A percentile compares a stretch with the other conserved stretches of the same genome.
Conservation (phyloP, 164 flowering plant genomes). For the Vitis labrusca region DNA sequence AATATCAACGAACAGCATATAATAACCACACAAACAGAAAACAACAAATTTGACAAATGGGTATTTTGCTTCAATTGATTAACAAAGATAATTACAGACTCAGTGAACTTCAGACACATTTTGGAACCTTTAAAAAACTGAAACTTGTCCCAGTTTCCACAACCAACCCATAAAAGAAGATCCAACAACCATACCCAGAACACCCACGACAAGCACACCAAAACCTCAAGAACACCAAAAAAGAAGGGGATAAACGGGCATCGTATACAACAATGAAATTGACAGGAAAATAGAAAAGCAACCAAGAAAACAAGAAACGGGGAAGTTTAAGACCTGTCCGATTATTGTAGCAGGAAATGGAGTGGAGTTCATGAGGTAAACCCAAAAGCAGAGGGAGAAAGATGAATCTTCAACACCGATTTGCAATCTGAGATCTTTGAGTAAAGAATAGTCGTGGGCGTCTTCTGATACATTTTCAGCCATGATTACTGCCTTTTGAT, state of each 20-base stretch:
- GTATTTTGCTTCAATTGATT: not conserved
- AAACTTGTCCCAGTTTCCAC: too few species aligned
- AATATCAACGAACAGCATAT: not conserved
- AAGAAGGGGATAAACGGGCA: not conserved
- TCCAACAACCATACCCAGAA: too few species aligned
- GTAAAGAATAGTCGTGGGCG: slow-evolving; percentile 31
- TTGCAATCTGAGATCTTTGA: slow-evolving; percentile 52
- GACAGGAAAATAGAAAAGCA: not conserved
- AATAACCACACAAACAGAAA: not conserved
- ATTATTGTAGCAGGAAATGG: slow-evolving; percentile 44
- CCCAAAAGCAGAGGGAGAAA: slow-evolving; percentile 68
- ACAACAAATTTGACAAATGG: not conserved
- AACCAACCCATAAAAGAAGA: too few species aligned
- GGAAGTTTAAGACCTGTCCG: slow-evolving; percentile 43
- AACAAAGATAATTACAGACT: too few species aligned
- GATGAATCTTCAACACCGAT: slow-evolving; percentile 28
- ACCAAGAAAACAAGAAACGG: not conserved
- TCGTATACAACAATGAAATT: not conserved
- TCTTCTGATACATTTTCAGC: slow-evolving; percentile 7
- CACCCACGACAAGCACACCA: not conserved
- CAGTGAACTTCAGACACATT: too few species aligned
- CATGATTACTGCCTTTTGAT: slow-evolving; percentile 6
- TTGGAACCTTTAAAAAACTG: too few species aligned
- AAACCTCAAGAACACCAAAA: not conserved
- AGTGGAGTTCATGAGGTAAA: slow-evolving; percentile 42